Percentiles rank a stretch among this genome's conserved stretches.
Evolutionary conservation across 768 basidiomycete genomes (phyloP).

Genomic region (Kwoniella shandongensis): DNA sequence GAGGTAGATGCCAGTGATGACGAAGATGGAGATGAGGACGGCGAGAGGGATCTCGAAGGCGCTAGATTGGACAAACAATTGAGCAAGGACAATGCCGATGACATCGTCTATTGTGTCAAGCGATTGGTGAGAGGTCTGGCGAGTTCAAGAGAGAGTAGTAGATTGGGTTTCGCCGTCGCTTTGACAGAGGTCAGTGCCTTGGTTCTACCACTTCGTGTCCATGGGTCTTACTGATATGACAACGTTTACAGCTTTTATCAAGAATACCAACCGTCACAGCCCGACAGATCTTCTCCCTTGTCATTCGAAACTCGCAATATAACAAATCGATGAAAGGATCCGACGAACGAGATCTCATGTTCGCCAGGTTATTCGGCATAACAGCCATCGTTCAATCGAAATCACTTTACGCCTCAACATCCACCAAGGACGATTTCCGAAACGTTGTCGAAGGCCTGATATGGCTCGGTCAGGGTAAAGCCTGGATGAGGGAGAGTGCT

Average conservation of each 20-base stretch:
- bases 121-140: constrained; percentile 83
- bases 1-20: constrained; percentile 47
- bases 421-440: constrained; percentile 64
- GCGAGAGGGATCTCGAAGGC: constrained; percentile 25
- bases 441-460: constrained; percentile 65
- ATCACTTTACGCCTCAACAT: constrained; percentile 64
- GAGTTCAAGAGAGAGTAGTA: constrained; percentile 87
- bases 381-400: constrained; percentile 82
- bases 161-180: constrained; percentile 92
- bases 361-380: constrained; percentile 88
- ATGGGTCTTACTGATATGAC: neutral
- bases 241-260: constrained; percentile 65
- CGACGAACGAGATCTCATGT: constrained; percentile 88
- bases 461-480: constrained; percentile 74
- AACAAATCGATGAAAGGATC: constrained; percentile 79
- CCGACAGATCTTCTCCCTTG: constrained; percentile 70
- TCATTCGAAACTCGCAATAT: constrained; percentile 69
- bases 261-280: constrained; percentile 75
- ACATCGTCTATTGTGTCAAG: constrained; percentile 89
- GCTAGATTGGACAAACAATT: constrained; percentile 45
- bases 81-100: constrained; percentile 74
- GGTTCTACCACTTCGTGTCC: neutral
- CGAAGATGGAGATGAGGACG: constrained; percentile 49
- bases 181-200: constrained; percentile 74
- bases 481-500: constrained; percentile 85